phyloP scores from a whole-genome alignment of 176 grass and related monocot species.

The Areca catechu region DNA sequence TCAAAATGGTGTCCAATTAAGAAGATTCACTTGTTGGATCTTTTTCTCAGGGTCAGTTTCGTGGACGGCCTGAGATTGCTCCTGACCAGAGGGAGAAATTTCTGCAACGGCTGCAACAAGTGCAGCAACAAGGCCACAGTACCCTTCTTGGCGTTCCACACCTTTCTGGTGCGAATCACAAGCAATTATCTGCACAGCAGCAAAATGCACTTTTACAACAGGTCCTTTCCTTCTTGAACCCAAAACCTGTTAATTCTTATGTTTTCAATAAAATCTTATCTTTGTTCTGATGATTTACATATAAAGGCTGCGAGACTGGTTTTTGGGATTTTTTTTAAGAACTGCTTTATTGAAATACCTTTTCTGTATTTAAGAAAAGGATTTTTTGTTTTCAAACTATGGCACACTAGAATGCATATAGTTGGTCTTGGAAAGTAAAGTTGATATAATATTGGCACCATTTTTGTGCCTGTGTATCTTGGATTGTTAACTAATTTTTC shows the following conservation, averaged over 20 bases:
- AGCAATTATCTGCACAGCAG: conserved; percentile 68
- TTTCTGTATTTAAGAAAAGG: background rate
- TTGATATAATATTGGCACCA: too few species aligned
- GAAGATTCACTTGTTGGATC: background rate
- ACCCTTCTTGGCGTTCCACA: conserved; percentile 44
- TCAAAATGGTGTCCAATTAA: background rate
- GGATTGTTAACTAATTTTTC: too few species aligned
- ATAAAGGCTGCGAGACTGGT: background rate
- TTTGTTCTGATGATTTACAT: background rate
- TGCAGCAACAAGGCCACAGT: conserved; percentile 55
- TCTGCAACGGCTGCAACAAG: conserved; percentile 68
- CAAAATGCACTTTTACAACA: conserved; percentile 80
- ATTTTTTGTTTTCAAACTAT: too few species aligned
- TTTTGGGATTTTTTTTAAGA: background rate
- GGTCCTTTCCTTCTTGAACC: conserved; percentile 25
- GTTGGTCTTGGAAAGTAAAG: too few species aligned
- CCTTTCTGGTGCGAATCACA: conserved; percentile 54
- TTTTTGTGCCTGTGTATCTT: too few species aligned
- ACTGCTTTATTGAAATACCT: too few species aligned
- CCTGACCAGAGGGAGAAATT: conserved; percentile 85
- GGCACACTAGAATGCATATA: too few species aligned
- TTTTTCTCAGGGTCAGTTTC: conserved; percentile 43
- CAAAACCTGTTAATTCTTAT: background rate
- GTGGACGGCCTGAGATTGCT: conserved; percentile 72
- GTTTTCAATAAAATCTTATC: conserved; percentile 3